These are phyloP conservation scores for Solanum piurae DNA, from an alignment of 257 asterid species.

Conservation along the genomic window DNA sequence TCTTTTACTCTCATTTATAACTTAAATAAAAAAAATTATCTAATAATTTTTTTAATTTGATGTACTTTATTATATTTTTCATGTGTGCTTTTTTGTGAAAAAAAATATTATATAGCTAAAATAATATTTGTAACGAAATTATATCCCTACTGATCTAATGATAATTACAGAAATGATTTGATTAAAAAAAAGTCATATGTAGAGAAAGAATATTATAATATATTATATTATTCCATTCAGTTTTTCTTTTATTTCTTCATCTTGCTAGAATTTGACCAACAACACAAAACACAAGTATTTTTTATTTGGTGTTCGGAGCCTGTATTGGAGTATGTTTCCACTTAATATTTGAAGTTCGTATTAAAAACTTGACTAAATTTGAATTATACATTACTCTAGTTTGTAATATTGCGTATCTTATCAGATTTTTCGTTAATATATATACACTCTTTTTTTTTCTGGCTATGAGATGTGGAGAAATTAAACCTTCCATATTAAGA, in stretches of 20 bases:
- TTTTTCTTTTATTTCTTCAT: not conserved
- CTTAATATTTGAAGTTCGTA: no score
- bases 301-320: accelerated
- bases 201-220: not conserved
- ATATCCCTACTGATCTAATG: not conserved
- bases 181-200: not conserved
- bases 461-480: not conserved
- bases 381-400: no score
- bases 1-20: not conserved
- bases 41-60: not conserved
- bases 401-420: not conserved
- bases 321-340: no score
- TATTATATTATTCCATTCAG: not conserved
- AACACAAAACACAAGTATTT: no score
- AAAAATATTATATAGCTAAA: not conserved
- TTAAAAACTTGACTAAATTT: no score
- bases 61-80: not conserved
- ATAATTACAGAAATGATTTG: not conserved
- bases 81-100: not conserved
- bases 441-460: not conserved
- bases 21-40: not conserved
- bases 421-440: not conserved
- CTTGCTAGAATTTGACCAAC: not conserved
- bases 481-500: not conserved
- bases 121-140: not conserved